phyloP scores from a whole-genome alignment of 2,329 filamentous ascomycete genomes.

The Aspergillus awamori region DNA sequence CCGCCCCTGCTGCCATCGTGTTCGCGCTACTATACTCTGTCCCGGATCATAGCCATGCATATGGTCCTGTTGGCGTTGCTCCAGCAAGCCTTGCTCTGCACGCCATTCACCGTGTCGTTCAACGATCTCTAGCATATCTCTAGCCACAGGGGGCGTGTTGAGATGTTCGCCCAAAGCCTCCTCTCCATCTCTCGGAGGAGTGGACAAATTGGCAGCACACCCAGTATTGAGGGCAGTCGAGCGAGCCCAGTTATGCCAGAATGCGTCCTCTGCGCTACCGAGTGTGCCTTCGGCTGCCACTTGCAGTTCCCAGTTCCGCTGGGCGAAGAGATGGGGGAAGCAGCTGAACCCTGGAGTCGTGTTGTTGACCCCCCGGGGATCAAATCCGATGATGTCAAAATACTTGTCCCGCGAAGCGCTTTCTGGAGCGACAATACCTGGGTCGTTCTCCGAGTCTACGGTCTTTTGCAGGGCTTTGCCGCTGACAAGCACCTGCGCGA shows the following conservation, averaged over 20 bases:
- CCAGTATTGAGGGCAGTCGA: conserved; percentile 34
- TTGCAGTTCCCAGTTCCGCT: conserved; percentile 39
- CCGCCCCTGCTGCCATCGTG: conserved; percentile 31
- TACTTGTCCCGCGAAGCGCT: conserved; percentile 24
- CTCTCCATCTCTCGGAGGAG: conserved; percentile 17
- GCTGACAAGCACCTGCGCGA: conserved; percentile 35
- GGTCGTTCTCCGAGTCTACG: conserved; percentile 37
- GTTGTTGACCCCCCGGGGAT: conserved; percentile 48
- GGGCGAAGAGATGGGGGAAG: conserved; percentile 38
- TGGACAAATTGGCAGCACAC: conserved; percentile 33
- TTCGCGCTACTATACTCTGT: conserved; percentile 28
- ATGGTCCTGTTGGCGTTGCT: conserved; percentile 23
- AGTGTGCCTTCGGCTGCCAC: conserved; percentile 40
- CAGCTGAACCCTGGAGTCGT: conserved; percentile 47
- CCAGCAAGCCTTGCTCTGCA: conserved; percentile 33
- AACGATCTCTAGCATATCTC: conserved; percentile 41
- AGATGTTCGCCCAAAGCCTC: conserved; percentile 36
- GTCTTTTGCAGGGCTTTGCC: conserved; percentile 43
- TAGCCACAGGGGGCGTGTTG: conserved; percentile 38
- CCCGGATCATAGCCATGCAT: conserved; percentile 22
- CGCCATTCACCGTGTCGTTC: conserved; percentile 46
- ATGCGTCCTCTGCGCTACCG: conserved; percentile 32
- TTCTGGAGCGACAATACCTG: neutral
- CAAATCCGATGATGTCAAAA: conserved; percentile 50
- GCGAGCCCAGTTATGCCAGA: conserved; percentile 39